Percentiles rank a stretch among this genome's conserved stretches.
These are phyloP conservation scores for Neofusicoccum sp. DNA, from an alignment of 2,329 filamentous ascomycete species.

Conservation along the genomic window DNA sequence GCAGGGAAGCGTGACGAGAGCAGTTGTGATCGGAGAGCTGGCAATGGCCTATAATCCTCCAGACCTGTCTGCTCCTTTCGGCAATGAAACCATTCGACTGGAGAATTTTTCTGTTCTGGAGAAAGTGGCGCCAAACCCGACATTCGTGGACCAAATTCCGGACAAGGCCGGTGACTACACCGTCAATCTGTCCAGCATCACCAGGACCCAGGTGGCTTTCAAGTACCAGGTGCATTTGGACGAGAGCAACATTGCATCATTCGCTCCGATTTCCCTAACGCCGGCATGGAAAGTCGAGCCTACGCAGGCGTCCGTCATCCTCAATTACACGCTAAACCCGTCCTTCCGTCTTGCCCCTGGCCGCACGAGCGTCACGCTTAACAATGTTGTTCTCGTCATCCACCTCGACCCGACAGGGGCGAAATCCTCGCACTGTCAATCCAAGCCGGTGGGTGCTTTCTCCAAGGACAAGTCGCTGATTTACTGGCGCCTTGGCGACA, in stretches of 20 bases:
- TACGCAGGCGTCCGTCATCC: constrained; percentile 79
- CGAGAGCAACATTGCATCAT: constrained; percentile 52
- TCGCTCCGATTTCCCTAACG: constrained; percentile 71
- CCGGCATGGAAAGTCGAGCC: constrained; percentile 81
- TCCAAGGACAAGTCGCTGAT: constrained; percentile 72
- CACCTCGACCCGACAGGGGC: constrained; percentile 63
- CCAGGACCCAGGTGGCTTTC: constrained; percentile 76
- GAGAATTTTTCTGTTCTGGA: constrained; percentile 88
- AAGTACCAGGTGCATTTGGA: constrained; percentile 86
- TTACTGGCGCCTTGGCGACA: constrained; percentile 76
- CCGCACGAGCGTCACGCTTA: constrained; percentile 55
- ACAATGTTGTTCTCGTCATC: constrained; percentile 73
- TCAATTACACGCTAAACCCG: constrained; percentile 83
- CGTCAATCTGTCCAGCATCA: constrained; percentile 69
- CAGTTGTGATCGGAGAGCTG: constrained; percentile 81
- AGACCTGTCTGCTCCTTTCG: constrained; percentile 43
- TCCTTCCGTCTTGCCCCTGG: constrained; percentile 48
- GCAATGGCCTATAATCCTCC: constrained; percentile 76
- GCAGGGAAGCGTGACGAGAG: constrained; percentile 66
- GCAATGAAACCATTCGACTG: constrained; percentile 68
- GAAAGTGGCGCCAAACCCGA: constrained; percentile 88
- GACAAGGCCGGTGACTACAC: constrained; percentile 76
- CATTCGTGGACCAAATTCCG: constrained; percentile 72
- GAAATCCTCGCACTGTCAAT: constrained; percentile 66
- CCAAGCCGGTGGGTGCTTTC: constrained; percentile 77